Conservation (phyloP, 352 stramenopile species). For the Phytophthora pluvialis region DNA sequence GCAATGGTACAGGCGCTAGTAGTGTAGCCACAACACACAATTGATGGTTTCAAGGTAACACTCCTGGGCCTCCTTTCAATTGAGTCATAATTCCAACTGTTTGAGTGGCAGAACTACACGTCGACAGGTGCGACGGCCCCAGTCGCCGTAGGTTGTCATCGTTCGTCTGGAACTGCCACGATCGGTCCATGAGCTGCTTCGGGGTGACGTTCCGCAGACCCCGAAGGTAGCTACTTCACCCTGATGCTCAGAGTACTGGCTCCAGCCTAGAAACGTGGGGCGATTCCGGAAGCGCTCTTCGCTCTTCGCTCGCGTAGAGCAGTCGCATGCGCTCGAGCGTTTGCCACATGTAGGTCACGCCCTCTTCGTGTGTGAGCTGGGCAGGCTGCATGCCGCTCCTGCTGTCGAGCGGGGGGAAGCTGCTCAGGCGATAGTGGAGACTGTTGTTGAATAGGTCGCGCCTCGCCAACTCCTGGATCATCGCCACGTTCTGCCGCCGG, state of each 20-base stretch:
- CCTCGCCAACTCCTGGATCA: conserved; percentile 38
- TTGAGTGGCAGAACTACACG: not conserved
- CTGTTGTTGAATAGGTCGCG: conserved; percentile 54
- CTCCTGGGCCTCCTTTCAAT: no score
- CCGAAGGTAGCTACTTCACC: conserved; percentile 41
- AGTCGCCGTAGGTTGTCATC: conserved; percentile 23
- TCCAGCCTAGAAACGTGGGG: conserved; percentile 55
- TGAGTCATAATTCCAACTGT: no score
- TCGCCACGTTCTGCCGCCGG: conserved; percentile 41
- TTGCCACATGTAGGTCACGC: conserved; percentile 19
- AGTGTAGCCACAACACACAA: no score
- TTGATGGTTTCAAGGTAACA: no score
- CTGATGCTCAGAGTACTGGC: conserved; percentile 32
- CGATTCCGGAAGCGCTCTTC: conserved; percentile 24
- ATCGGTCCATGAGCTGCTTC: conserved; percentile 21
- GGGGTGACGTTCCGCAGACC: conserved; percentile 29
- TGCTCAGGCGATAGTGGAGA: conserved; percentile 45
- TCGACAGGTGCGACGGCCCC: conserved; percentile 25
- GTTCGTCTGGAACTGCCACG: conserved; percentile 38
- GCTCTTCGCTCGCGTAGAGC: conserved; percentile 21
- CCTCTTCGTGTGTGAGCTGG: conserved; percentile 31
- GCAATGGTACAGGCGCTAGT: no score
- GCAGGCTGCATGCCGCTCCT: conserved; percentile 12
- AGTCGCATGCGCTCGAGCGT: conserved; percentile 29
- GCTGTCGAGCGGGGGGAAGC: conserved; percentile 15